Conservation (phyloP, 2,329 filamentous ascomycete species). For the Beauveria bassiana region DNA sequence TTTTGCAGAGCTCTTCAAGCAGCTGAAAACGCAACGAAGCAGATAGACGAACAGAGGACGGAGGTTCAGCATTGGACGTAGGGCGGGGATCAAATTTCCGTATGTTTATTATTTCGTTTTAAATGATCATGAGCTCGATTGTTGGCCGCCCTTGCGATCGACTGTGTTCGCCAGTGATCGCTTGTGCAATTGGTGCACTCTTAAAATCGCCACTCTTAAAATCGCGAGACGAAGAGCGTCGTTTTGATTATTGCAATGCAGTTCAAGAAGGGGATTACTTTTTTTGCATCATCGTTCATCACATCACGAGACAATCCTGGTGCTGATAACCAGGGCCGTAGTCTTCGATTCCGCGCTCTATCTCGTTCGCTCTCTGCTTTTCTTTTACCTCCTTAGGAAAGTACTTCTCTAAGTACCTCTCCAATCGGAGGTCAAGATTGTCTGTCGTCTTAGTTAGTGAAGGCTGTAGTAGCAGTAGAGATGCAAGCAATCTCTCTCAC, state of each 20-base stretch:
- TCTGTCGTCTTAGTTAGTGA: constrained; percentile 31
- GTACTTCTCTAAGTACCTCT: constrained; percentile 64
- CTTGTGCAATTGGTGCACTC: neutral
- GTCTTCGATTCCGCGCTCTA: constrained; percentile 64
- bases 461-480: neutral
- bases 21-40: constrained; percentile 24
- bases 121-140: neutral
- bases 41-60: neutral
- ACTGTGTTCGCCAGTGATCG: neutral
- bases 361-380: constrained; percentile 65
- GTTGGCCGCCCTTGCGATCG: no score
- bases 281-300: constrained; percentile 12
- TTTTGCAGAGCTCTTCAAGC: constrained; percentile 66
- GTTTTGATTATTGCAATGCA: neutral
- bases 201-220: neutral
- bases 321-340: constrained; percentile 60
- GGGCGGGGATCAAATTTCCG: neutral
- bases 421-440: constrained; percentile 61
- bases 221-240: neutral
- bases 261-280: neutral
- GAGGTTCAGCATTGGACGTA: neutral
- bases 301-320: constrained; percentile 55
- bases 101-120: neutral
- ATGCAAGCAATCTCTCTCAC: constrained; percentile 31
- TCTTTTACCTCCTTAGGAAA: constrained; percentile 65